Evolutionary conservation across 495 filamentous ascomycete genomes (phyloP).

Genomic region (Amorphotheca resinae): DNA sequence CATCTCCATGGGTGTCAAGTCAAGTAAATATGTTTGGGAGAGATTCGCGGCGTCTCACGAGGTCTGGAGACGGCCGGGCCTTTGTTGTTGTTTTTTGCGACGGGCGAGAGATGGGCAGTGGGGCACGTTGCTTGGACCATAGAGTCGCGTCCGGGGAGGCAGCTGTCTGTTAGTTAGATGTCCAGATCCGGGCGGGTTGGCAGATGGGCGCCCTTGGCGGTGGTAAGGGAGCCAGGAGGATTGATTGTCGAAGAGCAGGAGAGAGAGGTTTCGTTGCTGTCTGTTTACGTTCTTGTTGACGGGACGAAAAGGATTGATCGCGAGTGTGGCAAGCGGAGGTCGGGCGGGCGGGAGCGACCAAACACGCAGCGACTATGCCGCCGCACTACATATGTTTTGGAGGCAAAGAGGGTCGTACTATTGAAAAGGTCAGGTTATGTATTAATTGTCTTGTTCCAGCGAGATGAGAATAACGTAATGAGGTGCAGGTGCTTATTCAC

Average conservation of each 20-base stretch:
- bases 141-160: conserved; percentile 2
- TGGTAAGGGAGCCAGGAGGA: not conserved
- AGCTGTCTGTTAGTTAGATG: not conserved
- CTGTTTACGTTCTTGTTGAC: conserved; percentile 1
- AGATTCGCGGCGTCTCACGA: not conserved
- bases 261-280: not conserved
- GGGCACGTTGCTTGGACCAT: not conserved
- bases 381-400: too few relatives aligned
- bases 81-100: conserved; percentile 16
- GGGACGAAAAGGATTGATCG: not conserved
- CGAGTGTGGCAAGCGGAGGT: not conserved
- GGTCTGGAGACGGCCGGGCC: conserved; percentile 8
- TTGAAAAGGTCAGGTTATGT: too few relatives aligned
- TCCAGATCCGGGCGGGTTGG: not conserved
- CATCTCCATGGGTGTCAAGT: conserved; percentile 1
- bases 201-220: not conserved
- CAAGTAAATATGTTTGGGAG: conserved; percentile 1
- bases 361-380: not conserved
- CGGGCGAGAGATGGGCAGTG: not conserved
- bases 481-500: too few relatives aligned
- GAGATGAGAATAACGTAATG: too few relatives aligned
- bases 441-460: too few relatives aligned
- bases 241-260: not conserved
- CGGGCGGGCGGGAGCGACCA: not conserved
- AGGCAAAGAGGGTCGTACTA: too few relatives aligned